Evolutionary conservation across 1,284 basidiomycete species (phyloP), one percentile per base, ranked within the genome.

Genomic region (Boletus smithii): DNA sequence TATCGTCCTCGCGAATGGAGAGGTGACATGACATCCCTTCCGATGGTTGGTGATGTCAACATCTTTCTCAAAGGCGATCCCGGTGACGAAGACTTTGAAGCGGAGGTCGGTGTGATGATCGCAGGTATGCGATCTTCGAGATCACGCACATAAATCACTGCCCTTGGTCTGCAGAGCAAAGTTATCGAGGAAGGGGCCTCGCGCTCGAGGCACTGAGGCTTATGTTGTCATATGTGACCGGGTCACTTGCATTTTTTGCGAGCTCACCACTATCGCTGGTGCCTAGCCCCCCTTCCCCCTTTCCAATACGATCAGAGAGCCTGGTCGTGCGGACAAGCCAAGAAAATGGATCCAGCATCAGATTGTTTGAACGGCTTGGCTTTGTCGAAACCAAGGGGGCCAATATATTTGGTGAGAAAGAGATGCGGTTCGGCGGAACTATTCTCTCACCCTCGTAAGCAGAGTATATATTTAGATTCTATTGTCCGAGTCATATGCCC

Each of bases 31-130:
- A 45, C 56, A n/a, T 48, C 63, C 5, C 72, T 82, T 18, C 76
- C 74, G 9, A 95, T 97, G 93, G 75, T 91, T 13, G 95, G 95
- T 26, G 94, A 97, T 62, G 91, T 95, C 33, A 97, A 97, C 63
- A 69, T 97, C 23, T 97, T 97, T 66, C 69, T 97, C 46, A 85
- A 85, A 20, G 80, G 81, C 29, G 61, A 69, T 11, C 63, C 68
- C 7, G 53, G 59, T 9, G 67, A 69, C 14, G 67, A 74, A 24
- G 74, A 74, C 23, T 81, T 79, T 52, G 76, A 80, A 51, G 77
- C 72, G 3, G 79, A 80, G 53, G 70, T 81, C 17, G 91, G 94
- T 59, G 82, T 95, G 53, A 95, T 95, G 92, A 86, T 95, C 56
- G 88, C 89, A 43, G 81, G 85, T 80, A 51, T 46, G 74, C 53